These are phyloP conservation scores for Cercospora beticola DNA, from an alignment of 2,329 filamentous ascomycete species.

Conservation along the genomic window DNA sequence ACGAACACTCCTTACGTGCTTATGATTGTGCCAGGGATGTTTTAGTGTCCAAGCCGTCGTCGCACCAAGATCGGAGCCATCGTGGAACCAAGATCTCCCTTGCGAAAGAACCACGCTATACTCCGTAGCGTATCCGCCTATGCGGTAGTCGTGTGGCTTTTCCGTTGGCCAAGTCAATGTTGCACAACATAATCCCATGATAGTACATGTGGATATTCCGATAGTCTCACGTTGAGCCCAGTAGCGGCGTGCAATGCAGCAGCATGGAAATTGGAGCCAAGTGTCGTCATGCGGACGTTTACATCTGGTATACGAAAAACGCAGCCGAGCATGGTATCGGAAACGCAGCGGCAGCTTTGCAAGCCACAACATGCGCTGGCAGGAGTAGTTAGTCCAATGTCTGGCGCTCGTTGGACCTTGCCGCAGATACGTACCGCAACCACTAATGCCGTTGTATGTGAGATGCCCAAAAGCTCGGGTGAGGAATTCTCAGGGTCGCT, in stretches of 20 bases:
- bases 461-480: not conserved
- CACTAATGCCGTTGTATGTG: not conserved
- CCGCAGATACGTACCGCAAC: not conserved
- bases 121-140: not conserved
- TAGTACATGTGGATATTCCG: not conserved
- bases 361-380: not conserved
- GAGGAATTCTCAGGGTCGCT: not conserved
- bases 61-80: slow-evolving; percentile 1
- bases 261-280: not conserved
- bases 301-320: not conserved
- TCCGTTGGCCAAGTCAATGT: not conserved
- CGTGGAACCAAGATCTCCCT: not conserved
- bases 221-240: not conserved
- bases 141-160: not conserved
- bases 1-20: not conserved
- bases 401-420: not conserved
- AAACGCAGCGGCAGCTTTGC: not conserved
- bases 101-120: not conserved
- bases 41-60: not conserved
- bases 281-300: slow-evolving; percentile 5
- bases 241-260: not conserved
- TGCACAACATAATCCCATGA: not conserved
- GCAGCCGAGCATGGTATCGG: not conserved
- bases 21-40: not conserved
- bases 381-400: not conserved